Evolutionary conservation across 2,329 filamentous ascomycete genomes (phyloP), one percentile per base, ranked within the genome.

Genomic region (Sporothrix luriei): DNA sequence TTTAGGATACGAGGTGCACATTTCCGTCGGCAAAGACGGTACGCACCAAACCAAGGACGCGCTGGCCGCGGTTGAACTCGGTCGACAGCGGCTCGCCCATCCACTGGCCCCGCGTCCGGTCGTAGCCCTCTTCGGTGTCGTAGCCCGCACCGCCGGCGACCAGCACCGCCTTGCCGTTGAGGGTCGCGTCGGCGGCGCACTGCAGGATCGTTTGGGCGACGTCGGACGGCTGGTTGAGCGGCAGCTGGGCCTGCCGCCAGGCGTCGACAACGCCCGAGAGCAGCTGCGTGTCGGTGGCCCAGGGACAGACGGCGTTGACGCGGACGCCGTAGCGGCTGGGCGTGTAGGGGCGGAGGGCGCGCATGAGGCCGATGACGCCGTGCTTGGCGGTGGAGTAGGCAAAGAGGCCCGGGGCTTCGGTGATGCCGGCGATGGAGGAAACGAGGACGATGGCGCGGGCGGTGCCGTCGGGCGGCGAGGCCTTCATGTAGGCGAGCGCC

Each of bases 311-410:
- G 3, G 79, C 80, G 71, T 84, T 84, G n/a, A 80, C 77, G 11
- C 81, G 74, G 3, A 84, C 77, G 14, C 76, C 74, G 16, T 79
- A 75, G 54, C 77, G 73, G 2, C 74, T 71, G 0, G 81, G 75
- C 1, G 75, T 72, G 68, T 70, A 75, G 1, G 73, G 74, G 46
- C 82, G 78, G 33, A 85, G 75, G 24, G 81, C 79, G 40, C 83
- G 78, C 79, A 84, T 83, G 4, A 84, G 76, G 0, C 83, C 84
- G 24, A 83, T 77, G 0, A 85, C 79, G 19, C 82, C 83, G 71
- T 85, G 83, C 72, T 85, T 84, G 4, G 80, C 77, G 0, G 82
- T 77, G 3, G 81, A 80, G 72, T 85, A 85, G 24, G 84, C 77
- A 66, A 81, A 81, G 1, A 84, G 75, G 0, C 82, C 82, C 0